phyloP scores from a whole-genome alignment of 768 basidiomycete species.

The Macrolepiota fuliginosa region DNA sequence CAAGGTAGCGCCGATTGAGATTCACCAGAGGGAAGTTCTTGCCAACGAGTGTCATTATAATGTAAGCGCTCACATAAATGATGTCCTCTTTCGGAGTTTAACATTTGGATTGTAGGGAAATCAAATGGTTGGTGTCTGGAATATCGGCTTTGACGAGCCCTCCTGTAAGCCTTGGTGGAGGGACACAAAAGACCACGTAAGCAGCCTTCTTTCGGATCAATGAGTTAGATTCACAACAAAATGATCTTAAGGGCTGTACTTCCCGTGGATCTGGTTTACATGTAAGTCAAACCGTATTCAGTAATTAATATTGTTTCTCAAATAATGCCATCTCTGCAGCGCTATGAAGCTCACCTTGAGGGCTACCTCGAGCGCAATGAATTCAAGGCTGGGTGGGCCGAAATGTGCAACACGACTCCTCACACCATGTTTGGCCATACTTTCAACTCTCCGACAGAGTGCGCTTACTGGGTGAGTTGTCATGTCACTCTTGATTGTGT shows the following conservation, averaged over 20 bases:
- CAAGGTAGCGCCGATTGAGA: not conserved
- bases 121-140: conserved; percentile 7
- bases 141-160: conserved; percentile 6
- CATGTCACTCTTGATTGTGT: not conserved
- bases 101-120: not conserved
- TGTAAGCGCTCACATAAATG: not conserved
- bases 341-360: conserved; percentile 6
- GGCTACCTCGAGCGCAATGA: conserved; percentile 7
- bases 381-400: conserved; percentile 3
- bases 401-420: conserved; percentile 10
- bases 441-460: conserved; percentile 1
- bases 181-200: not conserved
- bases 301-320: not conserved
- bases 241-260: conserved; percentile 1
- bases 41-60: not conserved
- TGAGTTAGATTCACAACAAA: not conserved
- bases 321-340: not conserved
- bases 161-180: conserved; percentile 10
- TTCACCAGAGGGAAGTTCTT: conserved; percentile 4
- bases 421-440: conserved; percentile 6
- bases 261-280: conserved; percentile 3
- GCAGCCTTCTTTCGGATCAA: not conserved
- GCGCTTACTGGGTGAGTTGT: not conserved
- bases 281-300: not conserved
- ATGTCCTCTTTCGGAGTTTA: not conserved